Conservation (phyloP, 805 yeast genomes). For the Spathaspora gorwiae region DNA sequence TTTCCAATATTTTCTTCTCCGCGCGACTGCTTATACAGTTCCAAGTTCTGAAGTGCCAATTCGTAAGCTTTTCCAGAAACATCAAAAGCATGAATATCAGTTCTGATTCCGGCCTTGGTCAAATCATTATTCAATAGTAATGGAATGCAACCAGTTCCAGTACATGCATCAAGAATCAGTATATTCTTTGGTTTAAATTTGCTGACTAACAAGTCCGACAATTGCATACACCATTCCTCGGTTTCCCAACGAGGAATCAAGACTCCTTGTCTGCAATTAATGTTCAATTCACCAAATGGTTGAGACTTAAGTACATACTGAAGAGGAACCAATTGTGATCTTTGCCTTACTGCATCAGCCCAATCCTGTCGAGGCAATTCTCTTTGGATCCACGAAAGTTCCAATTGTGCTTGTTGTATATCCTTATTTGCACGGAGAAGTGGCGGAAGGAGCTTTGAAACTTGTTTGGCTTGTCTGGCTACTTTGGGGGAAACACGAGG, state of each 20-base stretch:
- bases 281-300: conserved; percentile 73
- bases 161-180: conserved; percentile 63
- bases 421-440: conserved; percentile 27
- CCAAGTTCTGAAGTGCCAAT: conserved; percentile 46
- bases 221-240: conserved; percentile 73
- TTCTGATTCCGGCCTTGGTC: conserved; percentile 4
- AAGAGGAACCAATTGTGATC: conserved; percentile 61
- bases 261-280: conserved; percentile 59
- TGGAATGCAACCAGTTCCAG: conserved; percentile 88
- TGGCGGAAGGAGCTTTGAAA: conserved; percentile 26
- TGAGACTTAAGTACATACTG: conserved; percentile 84
- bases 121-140: conserved; percentile 38
- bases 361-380: conserved; percentile 50
- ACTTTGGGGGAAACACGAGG: conserved; percentile 27
- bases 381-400: conserved; percentile 57
- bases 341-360: conserved; percentile 46
- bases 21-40: conserved; percentile 1
- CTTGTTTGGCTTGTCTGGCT: conserved; percentile 22
- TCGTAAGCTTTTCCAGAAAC: conserved; percentile 48
- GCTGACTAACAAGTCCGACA: conserved; percentile 19
- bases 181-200: not conserved
- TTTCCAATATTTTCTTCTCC: not conserved
- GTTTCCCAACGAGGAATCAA: conserved; percentile 94
- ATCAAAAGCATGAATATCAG: conserved; percentile 48
- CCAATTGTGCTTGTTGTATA: conserved; percentile 46